These are phyloP conservation scores for Fusarium gaditjirri DNA, from an alignment of 2,329 filamentous ascomycete genomes.

Conservation along the genomic window DNA sequence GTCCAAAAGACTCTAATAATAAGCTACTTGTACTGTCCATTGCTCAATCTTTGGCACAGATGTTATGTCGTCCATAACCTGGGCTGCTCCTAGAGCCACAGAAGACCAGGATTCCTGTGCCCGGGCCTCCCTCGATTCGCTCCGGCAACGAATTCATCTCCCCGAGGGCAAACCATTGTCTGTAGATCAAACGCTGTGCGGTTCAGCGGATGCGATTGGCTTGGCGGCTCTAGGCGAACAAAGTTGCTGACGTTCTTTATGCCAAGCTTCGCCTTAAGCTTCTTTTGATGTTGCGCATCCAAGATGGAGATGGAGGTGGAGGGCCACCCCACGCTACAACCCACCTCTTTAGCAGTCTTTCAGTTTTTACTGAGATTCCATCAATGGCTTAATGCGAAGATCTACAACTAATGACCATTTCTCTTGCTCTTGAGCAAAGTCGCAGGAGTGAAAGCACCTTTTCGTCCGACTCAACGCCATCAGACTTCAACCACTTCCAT, in stretches of 20 bases:
- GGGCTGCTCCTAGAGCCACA: not conserved
- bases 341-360: not conserved
- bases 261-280: conserved; percentile 7
- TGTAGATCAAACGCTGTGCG: not conserved
- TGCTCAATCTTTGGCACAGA: not conserved
- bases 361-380: not conserved
- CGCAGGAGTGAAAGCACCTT: rapidly evolving
- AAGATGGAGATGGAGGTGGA: conserved; percentile 3
- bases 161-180: not conserved
- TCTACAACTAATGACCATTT: not conserved
- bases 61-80: not conserved
- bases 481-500: not conserved
- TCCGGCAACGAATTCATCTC: not conserved
- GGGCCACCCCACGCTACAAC: conserved; percentile 5
- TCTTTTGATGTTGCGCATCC: conserved; percentile 4
- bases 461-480: not conserved
- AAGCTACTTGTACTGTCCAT: not conserved
- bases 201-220: conserved; percentile 2
- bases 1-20: no score
- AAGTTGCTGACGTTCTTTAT: not conserved
- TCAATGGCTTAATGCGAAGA: not conserved
- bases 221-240: not conserved
- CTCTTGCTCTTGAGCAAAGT: not conserved
- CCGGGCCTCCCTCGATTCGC: no score
- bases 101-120: not conserved